phyloP scores from a whole-genome alignment of 1,284 basidiomycete species.

The Amylostereum areolatum region DNA sequence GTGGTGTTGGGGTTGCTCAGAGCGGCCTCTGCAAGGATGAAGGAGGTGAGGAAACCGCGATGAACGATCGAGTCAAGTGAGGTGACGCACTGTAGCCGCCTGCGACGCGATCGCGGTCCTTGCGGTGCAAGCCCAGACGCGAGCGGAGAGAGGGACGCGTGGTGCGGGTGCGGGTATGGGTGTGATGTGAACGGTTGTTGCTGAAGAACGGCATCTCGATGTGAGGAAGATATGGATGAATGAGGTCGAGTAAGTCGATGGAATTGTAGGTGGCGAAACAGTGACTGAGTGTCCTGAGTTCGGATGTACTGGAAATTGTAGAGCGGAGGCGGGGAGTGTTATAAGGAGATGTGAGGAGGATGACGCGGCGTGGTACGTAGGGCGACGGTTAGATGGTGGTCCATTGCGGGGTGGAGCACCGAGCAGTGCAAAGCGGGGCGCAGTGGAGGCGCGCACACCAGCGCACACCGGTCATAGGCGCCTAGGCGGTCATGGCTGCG shows the following conservation, averaged over 20 bases:
- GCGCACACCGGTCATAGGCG: too few species aligned
- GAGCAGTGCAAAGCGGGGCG: too few species aligned
- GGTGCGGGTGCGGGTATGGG: slow-evolving; percentile 7
- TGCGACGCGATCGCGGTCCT: slow-evolving; percentile 38
- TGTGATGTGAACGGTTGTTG: slow-evolving; percentile 5
- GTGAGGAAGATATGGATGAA: neutral
- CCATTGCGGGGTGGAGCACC: too few species aligned
- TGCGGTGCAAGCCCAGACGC: slow-evolving; percentile 28
- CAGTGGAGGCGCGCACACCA: too few species aligned
- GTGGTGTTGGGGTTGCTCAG: slow-evolving; percentile 46
- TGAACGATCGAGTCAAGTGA: neutral
- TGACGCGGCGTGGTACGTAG: too few species aligned
- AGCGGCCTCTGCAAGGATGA: slow-evolving; percentile 33
- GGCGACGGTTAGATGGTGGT: too few species aligned
- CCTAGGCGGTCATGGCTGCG: too few species aligned
- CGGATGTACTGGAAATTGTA: too few species aligned
- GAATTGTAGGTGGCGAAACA: neutral
- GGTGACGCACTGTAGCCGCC: slow-evolving; percentile 40
- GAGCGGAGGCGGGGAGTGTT: too few species aligned
- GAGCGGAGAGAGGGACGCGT: slow-evolving; percentile 15
- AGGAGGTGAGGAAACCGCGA: neutral
- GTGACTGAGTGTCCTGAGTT: too few species aligned
- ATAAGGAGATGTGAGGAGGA: too few species aligned
- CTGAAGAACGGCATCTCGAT: slow-evolving; percentile 16
- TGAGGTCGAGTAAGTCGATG: neutral